Evolutionary conservation across 768 basidiomycete species (phyloP).

Genomic region (Serpula lacrymans): DNA sequence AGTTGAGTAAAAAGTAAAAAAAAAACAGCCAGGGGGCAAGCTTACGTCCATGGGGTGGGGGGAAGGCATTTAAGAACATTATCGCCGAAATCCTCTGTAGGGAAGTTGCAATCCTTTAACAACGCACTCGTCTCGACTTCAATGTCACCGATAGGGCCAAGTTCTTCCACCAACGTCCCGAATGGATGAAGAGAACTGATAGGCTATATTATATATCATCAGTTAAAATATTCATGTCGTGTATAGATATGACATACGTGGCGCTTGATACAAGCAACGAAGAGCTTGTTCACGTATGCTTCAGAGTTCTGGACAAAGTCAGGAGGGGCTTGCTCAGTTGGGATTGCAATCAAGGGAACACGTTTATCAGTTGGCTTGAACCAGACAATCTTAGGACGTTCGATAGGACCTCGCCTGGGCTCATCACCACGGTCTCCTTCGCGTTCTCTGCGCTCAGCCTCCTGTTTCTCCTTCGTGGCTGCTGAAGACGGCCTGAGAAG

Average conservation of each 20-base stretch:
- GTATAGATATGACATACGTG: constrained; percentile 57
- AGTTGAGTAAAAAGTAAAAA: background rate
- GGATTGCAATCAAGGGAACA: constrained; percentile 97
- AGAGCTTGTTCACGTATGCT: constrained; percentile 83
- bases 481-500: constrained; percentile 93
- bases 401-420: constrained; percentile 70
- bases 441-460: constrained; percentile 94
- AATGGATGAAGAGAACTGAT: constrained; percentile 98
- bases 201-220: constrained; percentile 45
- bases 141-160: constrained; percentile 97
- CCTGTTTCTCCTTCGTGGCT: constrained; percentile 98
- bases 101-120: constrained; percentile 98
- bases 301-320: constrained; percentile 97
- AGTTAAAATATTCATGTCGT: constrained; percentile 10
- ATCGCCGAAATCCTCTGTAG: constrained; percentile 94
- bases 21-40: constrained; percentile 13
- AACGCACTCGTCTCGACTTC: constrained; percentile 98
- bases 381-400: constrained; percentile 99
- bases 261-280: constrained; percentile 98
- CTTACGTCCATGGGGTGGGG: constrained; percentile 91
- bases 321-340: constrained; percentile 94
- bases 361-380: constrained; percentile 99
- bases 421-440: constrained; percentile 91
- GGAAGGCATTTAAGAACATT: constrained; percentile 94
- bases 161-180: constrained; percentile 95